These are phyloP conservation scores for Volvox reticuliferus DNA, from an alignment of 139 green algal species.

Conservation along the genomic window DNA sequence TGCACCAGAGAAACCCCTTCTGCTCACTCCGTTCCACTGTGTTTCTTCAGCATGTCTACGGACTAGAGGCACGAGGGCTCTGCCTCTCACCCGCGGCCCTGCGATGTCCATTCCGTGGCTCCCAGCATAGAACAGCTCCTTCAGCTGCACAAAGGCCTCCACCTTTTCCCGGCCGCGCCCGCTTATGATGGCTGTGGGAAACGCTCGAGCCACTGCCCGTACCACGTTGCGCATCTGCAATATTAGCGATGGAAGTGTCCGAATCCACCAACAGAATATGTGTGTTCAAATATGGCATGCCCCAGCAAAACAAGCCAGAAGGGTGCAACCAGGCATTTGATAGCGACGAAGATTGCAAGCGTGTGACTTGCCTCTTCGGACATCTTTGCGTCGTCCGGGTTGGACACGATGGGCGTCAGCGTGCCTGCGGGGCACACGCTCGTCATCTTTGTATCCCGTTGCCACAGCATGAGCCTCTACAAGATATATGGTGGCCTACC, in stretches of 20 bases:
- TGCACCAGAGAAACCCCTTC: too few species aligned
- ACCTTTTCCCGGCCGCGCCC: constrained; percentile 94
- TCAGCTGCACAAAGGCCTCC: constrained; percentile 92
- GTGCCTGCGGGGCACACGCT: constrained; percentile 76
- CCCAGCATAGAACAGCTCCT: constrained; percentile 97
- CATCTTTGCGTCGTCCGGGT: constrained; percentile 94
- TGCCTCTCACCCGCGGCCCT: constrained; percentile 70
- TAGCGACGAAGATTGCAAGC: background rate
- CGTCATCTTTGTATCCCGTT: background rate
- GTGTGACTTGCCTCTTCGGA: constrained; percentile 71
- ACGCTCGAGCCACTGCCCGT: constrained; percentile 79
- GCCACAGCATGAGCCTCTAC: background rate
- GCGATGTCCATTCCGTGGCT: constrained; percentile 98
- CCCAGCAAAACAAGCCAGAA: background rate
- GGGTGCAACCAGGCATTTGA: background rate
- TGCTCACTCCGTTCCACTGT: too few species aligned
- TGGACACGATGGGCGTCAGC: constrained; percentile 96
- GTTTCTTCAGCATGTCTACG: too few species aligned
- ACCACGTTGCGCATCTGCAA: constrained; percentile 86
- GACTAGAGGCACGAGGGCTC: too few species aligned
- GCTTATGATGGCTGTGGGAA: constrained; percentile 96
- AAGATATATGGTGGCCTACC: constrained; percentile 58
- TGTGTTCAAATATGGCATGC: too few species aligned
- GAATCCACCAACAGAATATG: too few species aligned
- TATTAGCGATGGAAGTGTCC: too few species aligned